Base-by-base conservation (phyloP, 805 yeast species). In the Wickerhamiella kurtzmanii region DNA sequence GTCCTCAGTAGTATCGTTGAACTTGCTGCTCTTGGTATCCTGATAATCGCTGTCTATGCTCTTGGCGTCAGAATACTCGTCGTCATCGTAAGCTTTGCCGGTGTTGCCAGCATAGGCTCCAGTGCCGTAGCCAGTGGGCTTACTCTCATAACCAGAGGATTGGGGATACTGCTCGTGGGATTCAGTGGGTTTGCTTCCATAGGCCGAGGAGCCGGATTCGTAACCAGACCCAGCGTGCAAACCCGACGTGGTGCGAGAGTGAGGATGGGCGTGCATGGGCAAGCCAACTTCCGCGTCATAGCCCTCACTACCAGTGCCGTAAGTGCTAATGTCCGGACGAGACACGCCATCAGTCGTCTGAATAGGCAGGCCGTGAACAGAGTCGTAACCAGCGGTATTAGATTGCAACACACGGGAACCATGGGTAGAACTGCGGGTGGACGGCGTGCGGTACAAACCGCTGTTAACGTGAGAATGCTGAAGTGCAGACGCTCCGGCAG, bases 11-110 rank as follows among this genome's bases (percentile, higher is more conserved):
- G 47, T 18, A 22, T 19, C 16, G 21, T 28, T 17, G 11, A 48
- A 22, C 37, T 48, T 50, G 18, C 42, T 35, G 15, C 49, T 46
- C 43, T 50, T 40, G 41, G n/a, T n/a, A n/a, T n/a, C n/a, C 32
- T 25, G 6, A 11, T 25, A 25, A 11, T 25, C 32, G 32, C 32
- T 25, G 32, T 25, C 32, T 6, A 25, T 25, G 11, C 32, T 25
- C 32, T 25, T 25, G 32, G 32, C 32, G 11, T 25, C 32, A 11
- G 32, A 6, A 25, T 6, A 25, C 32, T 25, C 32, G 32, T 25
- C 32, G 32, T 25, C 32, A 25, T 11, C 32, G 11, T 6, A 25
- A 11, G 9, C 11, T 11, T 25, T 25, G 32, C 11, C 32, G 9
- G 6, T 25, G 32, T 6, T 6, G 32, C 32, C 32, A 6, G 32